Evolutionary conservation across 83 land plant genomes (phyloP), one percentile per base, ranked within the genome.

Genomic region (Larix sibirica): DNA sequence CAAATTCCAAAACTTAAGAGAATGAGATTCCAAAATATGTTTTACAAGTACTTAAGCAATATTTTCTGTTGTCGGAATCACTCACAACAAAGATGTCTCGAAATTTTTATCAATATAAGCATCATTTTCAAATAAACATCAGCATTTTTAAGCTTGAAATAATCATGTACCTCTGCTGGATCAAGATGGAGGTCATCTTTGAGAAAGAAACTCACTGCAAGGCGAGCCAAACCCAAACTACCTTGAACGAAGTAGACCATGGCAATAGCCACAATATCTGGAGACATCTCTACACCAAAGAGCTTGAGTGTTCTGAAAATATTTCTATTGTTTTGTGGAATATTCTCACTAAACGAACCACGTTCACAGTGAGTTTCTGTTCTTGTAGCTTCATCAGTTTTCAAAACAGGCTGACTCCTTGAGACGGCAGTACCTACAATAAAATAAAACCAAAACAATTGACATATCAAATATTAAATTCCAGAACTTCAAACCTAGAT

Each of bases 221-320:
- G 92, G 79, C 98, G 89, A 4, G 99, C 86, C 54, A 97, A 94
- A 18, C 98, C 99, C 66, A 97, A 84, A 81, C 96, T 95, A 47
- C 99, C 99, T 90, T 97, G 99, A 2, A 97, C 99, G 88, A 97
- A 97, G 83, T 97, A 97, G 17, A 97, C 99, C 94, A 91, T 96
- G 6, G 99, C 91, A 79, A 97, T 94, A 7, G 99, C 99, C 58
- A 93, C 70, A 54, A 85, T 94, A 81, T 97, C 99, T 40, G 99
- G 97, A 5, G 98, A 87, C 85, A 97, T 69, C 20, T 97, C 93
- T 58, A 96, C 98, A 4, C 99, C 99, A 82, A 95, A 90, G 40
- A 80, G 74, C 80, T 71, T 88, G 28, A 89, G 12, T 54, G 42
- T 6, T 60, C 80, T 86, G 44, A 68, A 70, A n/a, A 6, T 61